phyloP scores from a whole-genome alignment of 257 asterid species.

The Marsdenia floribunda region DNA sequence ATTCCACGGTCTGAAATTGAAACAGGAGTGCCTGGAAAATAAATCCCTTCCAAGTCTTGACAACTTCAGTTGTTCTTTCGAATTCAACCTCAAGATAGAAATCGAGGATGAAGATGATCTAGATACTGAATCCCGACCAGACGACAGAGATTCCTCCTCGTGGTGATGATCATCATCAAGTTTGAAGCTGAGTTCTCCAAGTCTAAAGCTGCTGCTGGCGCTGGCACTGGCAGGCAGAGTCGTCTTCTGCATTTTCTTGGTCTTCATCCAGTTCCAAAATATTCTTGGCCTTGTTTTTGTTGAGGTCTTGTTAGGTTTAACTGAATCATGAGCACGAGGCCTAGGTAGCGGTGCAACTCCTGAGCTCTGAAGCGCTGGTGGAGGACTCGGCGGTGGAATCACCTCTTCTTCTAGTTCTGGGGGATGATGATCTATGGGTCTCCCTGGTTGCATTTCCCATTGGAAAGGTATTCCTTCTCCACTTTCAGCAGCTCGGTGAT shows the following conservation, averaged over 20 bases:
- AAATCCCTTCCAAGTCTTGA: slow-evolving; percentile 16
- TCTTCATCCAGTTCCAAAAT: slow-evolving; percentile 8
- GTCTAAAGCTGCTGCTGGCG: too few species aligned
- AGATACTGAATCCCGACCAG: background rate
- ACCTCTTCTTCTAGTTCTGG: slow-evolving; percentile 23
- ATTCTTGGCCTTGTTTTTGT: slow-evolving; percentile 1
- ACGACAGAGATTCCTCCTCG: too few species aligned
- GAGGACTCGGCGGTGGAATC: slow-evolving; percentile 37
- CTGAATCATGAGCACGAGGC: background rate
- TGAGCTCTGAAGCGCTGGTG: slow-evolving; percentile 31
- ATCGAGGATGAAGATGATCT: slow-evolving; percentile 14
- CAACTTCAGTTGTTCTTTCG: slow-evolving; percentile 3
- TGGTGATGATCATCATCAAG: too few species aligned
- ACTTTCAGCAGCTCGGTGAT: background rate
- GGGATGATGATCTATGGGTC: slow-evolving; percentile 15
- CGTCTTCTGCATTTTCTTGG: slow-evolving; percentile 12
- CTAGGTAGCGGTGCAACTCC: slow-evolving; percentile 12
- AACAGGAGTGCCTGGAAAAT: slow-evolving; percentile 17
- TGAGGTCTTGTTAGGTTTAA: background rate
- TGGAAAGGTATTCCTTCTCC: slow-evolving; percentile 33
- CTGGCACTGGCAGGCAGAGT: background rate
- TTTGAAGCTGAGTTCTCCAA: too few species aligned
- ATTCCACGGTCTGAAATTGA: slow-evolving; percentile 16
- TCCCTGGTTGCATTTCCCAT: slow-evolving; percentile 42
- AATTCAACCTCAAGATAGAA: background rate